A percentile compares a stretch with the other conserved stretches of the same genome.
phyloP scores from a whole-genome alignment of 1,284 basidiomycete genomes.

The Cryptococcus deneoformans region DNA sequence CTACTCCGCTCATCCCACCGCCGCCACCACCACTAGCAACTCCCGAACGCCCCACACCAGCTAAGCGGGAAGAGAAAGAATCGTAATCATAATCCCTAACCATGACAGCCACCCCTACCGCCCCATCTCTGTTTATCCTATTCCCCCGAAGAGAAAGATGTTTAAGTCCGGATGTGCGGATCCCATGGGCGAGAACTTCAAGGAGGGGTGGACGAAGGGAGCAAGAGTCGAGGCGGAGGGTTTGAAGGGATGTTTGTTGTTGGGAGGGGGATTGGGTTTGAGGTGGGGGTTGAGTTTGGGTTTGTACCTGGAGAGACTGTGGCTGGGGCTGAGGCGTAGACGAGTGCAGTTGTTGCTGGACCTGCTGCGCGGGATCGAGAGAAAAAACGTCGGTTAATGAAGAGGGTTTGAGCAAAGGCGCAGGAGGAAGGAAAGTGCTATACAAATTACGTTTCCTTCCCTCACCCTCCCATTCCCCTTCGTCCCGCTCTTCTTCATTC shows the following conservation, averaged over 20 bases:
- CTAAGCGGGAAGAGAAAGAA: too few species aligned
- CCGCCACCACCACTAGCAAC: too few species aligned
- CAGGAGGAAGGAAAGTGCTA: constrained; percentile 38
- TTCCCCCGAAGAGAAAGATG: constrained; percentile 88
- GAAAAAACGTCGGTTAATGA: background rate
- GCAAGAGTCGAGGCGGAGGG: background rate
- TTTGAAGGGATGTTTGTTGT: background rate
- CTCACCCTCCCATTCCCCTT: constrained; percentile 8
- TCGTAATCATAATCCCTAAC: constrained; percentile 70
- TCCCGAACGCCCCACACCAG: too few species aligned
- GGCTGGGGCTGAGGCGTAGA: too few species aligned
- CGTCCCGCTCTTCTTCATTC: too few species aligned
- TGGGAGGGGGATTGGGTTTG: background rate
- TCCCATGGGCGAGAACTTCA: constrained; percentile 62
- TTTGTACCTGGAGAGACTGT: too few species aligned
- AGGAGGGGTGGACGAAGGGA: background rate
- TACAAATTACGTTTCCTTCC: constrained; percentile 26
- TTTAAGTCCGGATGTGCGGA: constrained; percentile 74
- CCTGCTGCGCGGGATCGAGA: too few species aligned
- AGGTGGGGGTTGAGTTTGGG: too few species aligned
- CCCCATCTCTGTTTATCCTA: constrained; percentile 73
- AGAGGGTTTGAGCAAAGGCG: constrained; percentile 32
- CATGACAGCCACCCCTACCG: constrained; percentile 89
- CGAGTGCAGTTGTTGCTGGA: too few species aligned
- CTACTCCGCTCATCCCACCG: too few species aligned